Conservation (phyloP, 2,329 filamentous ascomycete genomes). For the Aspergillus vadensis region DNA sequence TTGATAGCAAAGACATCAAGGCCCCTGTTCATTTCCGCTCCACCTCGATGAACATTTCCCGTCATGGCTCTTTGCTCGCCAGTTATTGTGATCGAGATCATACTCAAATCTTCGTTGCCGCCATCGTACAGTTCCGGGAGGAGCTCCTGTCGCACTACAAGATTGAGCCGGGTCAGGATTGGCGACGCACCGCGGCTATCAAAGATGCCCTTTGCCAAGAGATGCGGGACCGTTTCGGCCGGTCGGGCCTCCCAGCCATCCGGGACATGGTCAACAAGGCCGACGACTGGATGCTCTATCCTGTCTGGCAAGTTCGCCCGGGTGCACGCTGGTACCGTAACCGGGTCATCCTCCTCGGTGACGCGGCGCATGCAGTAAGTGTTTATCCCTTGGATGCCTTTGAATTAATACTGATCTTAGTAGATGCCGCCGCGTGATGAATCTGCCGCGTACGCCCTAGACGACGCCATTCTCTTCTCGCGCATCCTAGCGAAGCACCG, state of each 20-base stretch:
- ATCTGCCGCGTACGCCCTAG: slow-evolving; percentile 48
- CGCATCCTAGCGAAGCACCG: slow-evolving; percentile 40
- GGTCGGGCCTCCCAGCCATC: slow-evolving; percentile 40
- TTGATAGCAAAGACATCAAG: slow-evolving; percentile 22
- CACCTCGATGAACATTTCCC: slow-evolving; percentile 42
- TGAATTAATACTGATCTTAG: slow-evolving; percentile 4
- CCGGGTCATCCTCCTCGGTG: slow-evolving; percentile 47
- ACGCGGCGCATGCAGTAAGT: slow-evolving; percentile 52
- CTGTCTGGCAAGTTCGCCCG: slow-evolving; percentile 45
- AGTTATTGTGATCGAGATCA: slow-evolving; percentile 37
- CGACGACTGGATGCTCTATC: slow-evolving; percentile 48
- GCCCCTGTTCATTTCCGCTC: slow-evolving; percentile 39
- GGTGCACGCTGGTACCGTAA: slow-evolving; percentile 44
- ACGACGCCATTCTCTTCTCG: slow-evolving; percentile 49
- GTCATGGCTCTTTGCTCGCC: slow-evolving; percentile 38
- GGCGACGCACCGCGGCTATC: slow-evolving; percentile 37
- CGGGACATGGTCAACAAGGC: slow-evolving; percentile 38
- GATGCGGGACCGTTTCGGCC: slow-evolving; percentile 39
- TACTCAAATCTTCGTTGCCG: slow-evolving; percentile 41
- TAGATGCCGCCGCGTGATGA: slow-evolving; percentile 53
- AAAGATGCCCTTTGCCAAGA: slow-evolving; percentile 38
- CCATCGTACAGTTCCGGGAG: slow-evolving; percentile 38
- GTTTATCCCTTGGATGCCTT: no score
- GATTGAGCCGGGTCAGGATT: slow-evolving; percentile 34
- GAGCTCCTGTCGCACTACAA: slow-evolving; percentile 24